Evolutionary conservation across 208 protist species (phyloP).

Genomic region (Entamoeba invadens): DNA sequence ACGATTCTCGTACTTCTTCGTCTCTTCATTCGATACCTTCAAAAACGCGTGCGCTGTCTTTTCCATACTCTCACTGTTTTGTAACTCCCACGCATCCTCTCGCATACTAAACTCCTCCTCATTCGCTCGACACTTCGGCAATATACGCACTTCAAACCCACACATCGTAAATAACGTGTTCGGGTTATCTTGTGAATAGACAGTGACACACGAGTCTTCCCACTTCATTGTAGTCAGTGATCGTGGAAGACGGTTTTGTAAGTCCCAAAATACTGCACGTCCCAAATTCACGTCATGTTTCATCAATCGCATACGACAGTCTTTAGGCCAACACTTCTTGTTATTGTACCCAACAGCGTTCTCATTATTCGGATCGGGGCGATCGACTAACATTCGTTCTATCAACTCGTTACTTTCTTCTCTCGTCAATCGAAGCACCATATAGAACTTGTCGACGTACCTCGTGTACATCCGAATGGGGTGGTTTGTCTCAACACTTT

Average conservation of each 20-base stretch:
- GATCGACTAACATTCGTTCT: slow-evolving; percentile 89
- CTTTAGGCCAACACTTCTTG: slow-evolving; percentile 95
- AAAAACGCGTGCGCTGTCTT: slow-evolving; percentile 93
- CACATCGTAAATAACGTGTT: slow-evolving; percentile 97
- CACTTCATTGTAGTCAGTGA: slow-evolving; percentile 84
- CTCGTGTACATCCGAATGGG: slow-evolving; percentile 78
- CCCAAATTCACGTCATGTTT: slow-evolving; percentile 98
- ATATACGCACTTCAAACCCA: slow-evolving; percentile 79
- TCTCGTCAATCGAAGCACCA: slow-evolving; percentile 84
- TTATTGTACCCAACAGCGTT: slow-evolving; percentile 95
- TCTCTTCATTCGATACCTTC: slow-evolving; percentile 74
- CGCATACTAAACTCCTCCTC: slow-evolving; percentile 55
- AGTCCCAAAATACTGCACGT: slow-evolving; percentile 94
- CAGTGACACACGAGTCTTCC: slow-evolving; percentile 86
- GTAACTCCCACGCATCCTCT: slow-evolving; percentile 96
- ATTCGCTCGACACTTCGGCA: slow-evolving; percentile 68
- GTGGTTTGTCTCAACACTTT: slow-evolving; percentile 75
- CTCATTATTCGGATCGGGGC: slow-evolving; percentile 97
- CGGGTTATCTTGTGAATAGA: slow-evolving; percentile 98
- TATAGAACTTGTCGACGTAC: slow-evolving; percentile 86
- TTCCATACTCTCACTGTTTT: slow-evolving; percentile 91
- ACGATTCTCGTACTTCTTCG: slow-evolving; percentile 91
- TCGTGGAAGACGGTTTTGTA: slow-evolving; percentile 88
- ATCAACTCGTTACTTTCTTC: slow-evolving; percentile 92
- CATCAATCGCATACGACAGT: slow-evolving; percentile 96